These are phyloP conservation scores for Stemphylium beticola DNA, from an alignment of 2,329 filamentous ascomycete genomes.

Conservation along the genomic window DNA sequence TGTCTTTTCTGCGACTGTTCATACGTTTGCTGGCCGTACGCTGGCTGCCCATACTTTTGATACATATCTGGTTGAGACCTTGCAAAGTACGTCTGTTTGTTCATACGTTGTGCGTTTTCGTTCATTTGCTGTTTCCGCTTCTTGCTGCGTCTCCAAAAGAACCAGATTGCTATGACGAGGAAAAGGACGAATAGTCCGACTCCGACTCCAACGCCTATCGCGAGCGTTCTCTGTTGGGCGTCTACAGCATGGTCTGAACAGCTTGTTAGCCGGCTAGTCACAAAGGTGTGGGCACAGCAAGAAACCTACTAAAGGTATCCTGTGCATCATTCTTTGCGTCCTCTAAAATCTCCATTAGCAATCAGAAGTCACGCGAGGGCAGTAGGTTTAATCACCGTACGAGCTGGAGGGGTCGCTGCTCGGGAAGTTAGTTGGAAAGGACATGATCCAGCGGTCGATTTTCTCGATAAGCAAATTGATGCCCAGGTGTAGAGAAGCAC, in stretches of 20 bases:
- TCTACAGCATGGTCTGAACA: neutral
- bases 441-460: too few relatives aligned
- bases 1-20: neutral
- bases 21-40: neutral
- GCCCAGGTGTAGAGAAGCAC: too few relatives aligned
- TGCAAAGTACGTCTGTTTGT: neutral
- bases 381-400: too few relatives aligned
- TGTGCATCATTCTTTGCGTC: neutral
- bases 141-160: slow-evolving; percentile 4
- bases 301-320: neutral
- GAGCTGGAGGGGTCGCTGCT: too few relatives aligned
- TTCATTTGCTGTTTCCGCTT: slow-evolving; percentile 5
- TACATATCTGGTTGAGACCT: neutral
- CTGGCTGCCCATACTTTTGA: neutral
- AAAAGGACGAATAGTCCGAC: slow-evolving; percentile 8
- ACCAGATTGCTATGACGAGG: neutral
- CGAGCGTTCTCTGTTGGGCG: slow-evolving; percentile 1
- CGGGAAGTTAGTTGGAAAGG: too few relatives aligned
- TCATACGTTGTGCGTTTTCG: slow-evolving; percentile 4
- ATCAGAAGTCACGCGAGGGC: too few relatives aligned
- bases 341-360: too few relatives aligned
- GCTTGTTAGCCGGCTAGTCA: neutral
- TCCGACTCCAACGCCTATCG: neutral
- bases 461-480: too few relatives aligned
- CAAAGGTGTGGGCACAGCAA: neutral